Evolutionary conservation across 148 eudicot genomes (phyloP).

Genomic region (Dianthus caryophyllus): DNA sequence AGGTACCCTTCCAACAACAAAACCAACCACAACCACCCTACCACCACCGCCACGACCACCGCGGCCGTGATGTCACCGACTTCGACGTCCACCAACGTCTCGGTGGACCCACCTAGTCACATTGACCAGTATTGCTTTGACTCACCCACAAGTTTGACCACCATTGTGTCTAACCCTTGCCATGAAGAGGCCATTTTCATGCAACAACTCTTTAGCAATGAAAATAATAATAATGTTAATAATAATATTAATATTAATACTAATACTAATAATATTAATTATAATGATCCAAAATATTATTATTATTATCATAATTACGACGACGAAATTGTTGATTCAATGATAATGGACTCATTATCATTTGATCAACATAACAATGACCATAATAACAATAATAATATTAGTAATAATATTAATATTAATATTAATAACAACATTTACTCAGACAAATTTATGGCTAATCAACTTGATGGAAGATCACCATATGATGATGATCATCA

Average conservation of each 20-base stretch:
- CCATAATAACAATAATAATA: not conserved
- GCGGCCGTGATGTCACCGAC: constrained; percentile 14
- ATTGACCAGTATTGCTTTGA: constrained; percentile 8
- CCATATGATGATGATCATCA: not conserved
- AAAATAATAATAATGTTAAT: not conserved
- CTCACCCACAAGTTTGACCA: constrained; percentile 22
- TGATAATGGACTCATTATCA: not conserved
- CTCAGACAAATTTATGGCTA: not conserved
- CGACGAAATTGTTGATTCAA: not conserved
- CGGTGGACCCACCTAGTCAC: constrained; percentile 15
- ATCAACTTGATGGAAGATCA: not conserved
- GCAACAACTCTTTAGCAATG: constrained; percentile 16
- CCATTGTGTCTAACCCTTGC: constrained; percentile 21
- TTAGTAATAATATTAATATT: not conserved
- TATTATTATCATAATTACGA: not conserved
- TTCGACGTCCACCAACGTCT: constrained; percentile 19
- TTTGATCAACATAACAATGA: not conserved
- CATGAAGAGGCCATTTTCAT: constrained; percentile 55
- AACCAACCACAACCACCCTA: too few relatives aligned
- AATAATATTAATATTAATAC: not conserved
- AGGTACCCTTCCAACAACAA: constrained; percentile 2
- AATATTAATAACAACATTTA: not conserved
- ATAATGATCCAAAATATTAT: not conserved
- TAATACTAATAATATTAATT: not conserved
- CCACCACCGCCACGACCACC: not conserved